Conservation (phyloP, 2,329 filamentous ascomycete genomes). For the Nigrospora sphaerica region DNA sequence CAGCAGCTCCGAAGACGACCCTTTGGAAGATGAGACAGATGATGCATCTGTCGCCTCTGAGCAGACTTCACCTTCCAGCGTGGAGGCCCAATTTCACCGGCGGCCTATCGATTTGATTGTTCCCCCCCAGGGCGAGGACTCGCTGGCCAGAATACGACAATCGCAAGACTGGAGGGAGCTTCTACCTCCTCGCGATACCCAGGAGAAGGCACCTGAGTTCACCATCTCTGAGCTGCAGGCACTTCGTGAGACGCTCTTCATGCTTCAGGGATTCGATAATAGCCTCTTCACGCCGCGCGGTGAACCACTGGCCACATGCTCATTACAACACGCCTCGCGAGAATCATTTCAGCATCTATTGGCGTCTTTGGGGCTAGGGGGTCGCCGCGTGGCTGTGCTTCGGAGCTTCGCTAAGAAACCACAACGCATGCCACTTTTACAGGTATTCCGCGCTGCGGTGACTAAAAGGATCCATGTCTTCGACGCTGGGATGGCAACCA, state of each 20-base stretch:
- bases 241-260: conserved; percentile 73
- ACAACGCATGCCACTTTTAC: conserved; percentile 53
- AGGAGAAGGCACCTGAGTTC: conserved; percentile 26
- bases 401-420: conserved; percentile 33
- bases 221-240: conserved; percentile 64
- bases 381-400: conserved; percentile 36
- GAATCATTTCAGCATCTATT: conserved; percentile 43
- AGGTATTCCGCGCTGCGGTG: conserved; percentile 63
- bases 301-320: conserved; percentile 30
- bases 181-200: neutral
- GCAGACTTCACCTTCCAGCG: conserved; percentile 26
- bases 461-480: conserved; percentile 49
- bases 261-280: conserved; percentile 74
- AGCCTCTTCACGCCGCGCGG: conserved; percentile 54
- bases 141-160: conserved; percentile 28
- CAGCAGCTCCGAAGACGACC: conserved; percentile 58
- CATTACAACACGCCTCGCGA: conserved; percentile 41
- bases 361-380: conserved; percentile 37
- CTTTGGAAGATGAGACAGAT: conserved; percentile 24
- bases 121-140: conserved; percentile 21
- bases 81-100: conserved; percentile 19
- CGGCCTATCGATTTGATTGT: conserved; percentile 28
- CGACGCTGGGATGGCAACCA: conserved; percentile 47
- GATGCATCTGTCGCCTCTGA: conserved; percentile 24
- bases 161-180: conserved; percentile 39